Percentiles rank a stretch among this genome's conserved stretches.
These are phyloP conservation scores for Cryptomeria japonica DNA, from an alignment of 75 land plant species.

Conservation along the genomic window DNA sequence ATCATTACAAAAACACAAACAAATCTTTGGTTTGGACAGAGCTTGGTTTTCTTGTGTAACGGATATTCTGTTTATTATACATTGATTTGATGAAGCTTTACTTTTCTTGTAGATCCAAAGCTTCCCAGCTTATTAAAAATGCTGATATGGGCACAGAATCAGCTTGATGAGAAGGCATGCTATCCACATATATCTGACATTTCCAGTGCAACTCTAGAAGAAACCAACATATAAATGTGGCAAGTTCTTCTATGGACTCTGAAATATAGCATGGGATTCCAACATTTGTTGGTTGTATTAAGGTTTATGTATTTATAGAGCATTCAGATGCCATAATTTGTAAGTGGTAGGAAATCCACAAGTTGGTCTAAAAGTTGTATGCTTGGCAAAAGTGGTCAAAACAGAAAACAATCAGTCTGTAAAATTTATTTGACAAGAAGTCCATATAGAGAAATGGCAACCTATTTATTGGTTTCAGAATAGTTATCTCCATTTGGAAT, in stretches of 20 bases:
- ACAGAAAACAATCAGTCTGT: background rate
- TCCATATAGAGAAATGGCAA: background rate
- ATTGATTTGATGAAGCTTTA: background rate
- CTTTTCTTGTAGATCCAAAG: conserved; percentile 71
- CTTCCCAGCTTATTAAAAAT: conserved; percentile 87
- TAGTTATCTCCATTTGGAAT: background rate
- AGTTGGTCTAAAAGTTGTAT: background rate
- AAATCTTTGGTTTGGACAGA: background rate
- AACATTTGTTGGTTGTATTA: background rate
- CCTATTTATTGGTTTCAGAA: background rate
- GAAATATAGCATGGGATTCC: background rate
- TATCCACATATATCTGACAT: conserved; percentile 83
- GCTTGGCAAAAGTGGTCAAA: background rate
- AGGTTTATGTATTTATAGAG: background rate
- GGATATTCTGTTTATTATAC: background rate
- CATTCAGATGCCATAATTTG: background rate
- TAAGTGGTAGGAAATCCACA: conserved; percentile 13
- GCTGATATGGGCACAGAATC: conserved; percentile 79
- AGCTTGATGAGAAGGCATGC: conserved; percentile 59
- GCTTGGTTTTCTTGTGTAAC: background rate
- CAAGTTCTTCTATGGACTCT: conserved; percentile 4
- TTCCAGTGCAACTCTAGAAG: conserved; percentile 41
- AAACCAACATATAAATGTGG: conserved; percentile 5
- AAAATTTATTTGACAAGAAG: background rate
- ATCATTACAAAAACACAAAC: background rate